Conservation (phyloP, 306 rosid genomes). For the Rubus parviflorus region DNA sequence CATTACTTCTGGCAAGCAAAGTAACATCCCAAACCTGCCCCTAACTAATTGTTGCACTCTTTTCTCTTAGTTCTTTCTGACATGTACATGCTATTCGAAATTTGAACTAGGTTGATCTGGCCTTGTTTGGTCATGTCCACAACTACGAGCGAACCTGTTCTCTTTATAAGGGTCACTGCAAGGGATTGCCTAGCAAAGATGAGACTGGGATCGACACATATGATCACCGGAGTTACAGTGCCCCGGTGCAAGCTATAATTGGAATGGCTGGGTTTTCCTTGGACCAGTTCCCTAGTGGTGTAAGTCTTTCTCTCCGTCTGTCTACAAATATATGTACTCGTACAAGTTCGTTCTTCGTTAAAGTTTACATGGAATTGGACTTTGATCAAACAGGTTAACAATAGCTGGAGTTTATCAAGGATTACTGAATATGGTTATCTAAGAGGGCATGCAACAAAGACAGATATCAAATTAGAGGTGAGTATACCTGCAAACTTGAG, state of each 20-base stretch:
- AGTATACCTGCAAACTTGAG: slow-evolving; percentile 11
- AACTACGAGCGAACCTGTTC: slow-evolving; percentile 87
- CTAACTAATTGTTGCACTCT: not conserved
- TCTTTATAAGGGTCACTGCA: slow-evolving; percentile 43
- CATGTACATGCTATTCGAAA: slow-evolving; percentile 1
- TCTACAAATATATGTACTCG: not conserved
- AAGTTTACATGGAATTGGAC: slow-evolving; percentile 5
- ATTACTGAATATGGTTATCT: slow-evolving; percentile 61
- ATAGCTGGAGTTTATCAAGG: slow-evolving; percentile 67
- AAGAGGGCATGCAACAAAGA: slow-evolving; percentile 60
- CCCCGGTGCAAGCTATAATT: slow-evolving; percentile 78
- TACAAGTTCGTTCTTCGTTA: not conserved
- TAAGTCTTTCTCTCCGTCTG: slow-evolving; percentile 30
- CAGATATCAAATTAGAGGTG: slow-evolving; percentile 61
- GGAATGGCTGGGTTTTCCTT: slow-evolving; percentile 89
- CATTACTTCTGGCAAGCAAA: slow-evolving; percentile 56
- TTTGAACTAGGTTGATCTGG: slow-evolving; percentile 70
- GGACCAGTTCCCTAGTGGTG: slow-evolving; percentile 50
- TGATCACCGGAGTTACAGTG: slow-evolving; percentile 60
- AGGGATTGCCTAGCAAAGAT: slow-evolving; percentile 61
- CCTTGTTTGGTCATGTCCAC: slow-evolving; percentile 78
- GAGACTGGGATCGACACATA: slow-evolving; percentile 61
- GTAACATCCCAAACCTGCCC: slow-evolving; percentile 28
- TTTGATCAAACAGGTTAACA: slow-evolving; percentile 27
- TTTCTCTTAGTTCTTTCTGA: not conserved